These are phyloP conservation scores for Zygosaccharomyces siamensis DNA, from an alignment of 805 yeast genomes.

Conservation along the genomic window DNA sequence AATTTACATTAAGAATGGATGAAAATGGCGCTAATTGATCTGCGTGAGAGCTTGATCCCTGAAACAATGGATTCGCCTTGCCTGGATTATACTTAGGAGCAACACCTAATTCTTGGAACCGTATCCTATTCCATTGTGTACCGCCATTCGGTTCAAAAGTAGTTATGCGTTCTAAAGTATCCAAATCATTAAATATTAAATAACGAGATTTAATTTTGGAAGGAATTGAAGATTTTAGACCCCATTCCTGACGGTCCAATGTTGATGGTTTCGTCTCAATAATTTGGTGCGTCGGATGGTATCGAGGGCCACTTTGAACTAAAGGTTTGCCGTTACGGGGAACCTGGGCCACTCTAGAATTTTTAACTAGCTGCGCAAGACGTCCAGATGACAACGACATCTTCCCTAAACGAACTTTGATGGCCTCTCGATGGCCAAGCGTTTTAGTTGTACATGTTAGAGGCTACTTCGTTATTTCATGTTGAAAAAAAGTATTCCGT, in stretches of 20 bases:
- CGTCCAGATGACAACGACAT: constrained; percentile 13
- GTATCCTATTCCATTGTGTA: constrained; percentile 52
- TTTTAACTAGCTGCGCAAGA: constrained; percentile 26
- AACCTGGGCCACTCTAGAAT: constrained; percentile 35
- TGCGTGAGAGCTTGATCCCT: constrained; percentile 13
- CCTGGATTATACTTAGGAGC: constrained; percentile 30
- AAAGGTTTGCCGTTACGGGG: constrained; percentile 27
- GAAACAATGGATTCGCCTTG: constrained; percentile 36
- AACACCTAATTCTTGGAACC: constrained; percentile 65
- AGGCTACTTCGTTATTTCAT: not conserved
- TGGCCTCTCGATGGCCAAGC: no score
- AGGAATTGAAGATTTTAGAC: constrained; percentile 69
- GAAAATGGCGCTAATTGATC: constrained; percentile 23
- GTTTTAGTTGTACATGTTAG: no score
- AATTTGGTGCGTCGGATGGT: constrained; percentile 64
- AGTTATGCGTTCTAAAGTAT: constrained; percentile 61
- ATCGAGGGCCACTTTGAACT: constrained; percentile 17
- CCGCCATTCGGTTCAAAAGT: constrained; percentile 62
- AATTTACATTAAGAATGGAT: constrained; percentile 16
- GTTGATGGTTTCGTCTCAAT: constrained; percentile 64
- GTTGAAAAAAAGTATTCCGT: not conserved
- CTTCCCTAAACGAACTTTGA: no score
- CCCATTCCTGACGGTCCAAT: constrained; percentile 64
- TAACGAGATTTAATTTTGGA: constrained; percentile 52
- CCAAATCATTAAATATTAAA: constrained; percentile 61